Evolutionary conservation across 1,284 basidiomycete genomes (phyloP), one percentile per base, ranked within the genome.

Genomic region (Apiotrichum mycotoxinovorans): DNA sequence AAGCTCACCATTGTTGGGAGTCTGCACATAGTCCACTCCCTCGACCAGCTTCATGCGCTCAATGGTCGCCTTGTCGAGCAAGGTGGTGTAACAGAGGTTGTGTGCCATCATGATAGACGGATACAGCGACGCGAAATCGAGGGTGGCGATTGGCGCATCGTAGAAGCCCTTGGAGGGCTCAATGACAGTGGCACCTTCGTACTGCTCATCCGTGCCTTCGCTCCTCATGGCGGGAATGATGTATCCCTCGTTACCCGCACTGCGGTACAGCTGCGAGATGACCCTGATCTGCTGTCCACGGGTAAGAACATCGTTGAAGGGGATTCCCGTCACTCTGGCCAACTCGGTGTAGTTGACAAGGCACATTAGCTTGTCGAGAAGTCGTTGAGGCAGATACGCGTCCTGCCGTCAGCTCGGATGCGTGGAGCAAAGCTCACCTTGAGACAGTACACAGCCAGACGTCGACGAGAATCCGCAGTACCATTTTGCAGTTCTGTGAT

Each of bases 101-200:
- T 98, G 94, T 0, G 93, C 94, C 92, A 96, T 96, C 93, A 98
- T 98, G 78, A 98, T 97, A 0, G 94, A 97, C 0, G 93, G 93
- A 74, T 98, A 98, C 63, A 98, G 82, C 0, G 92, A 96, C 56
- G 90, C 92, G 78, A 98, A 98, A 83, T 98, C 93, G 42, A 98
- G 83, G 0, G 93, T 97, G 7, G 94, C 91, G 67, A 98, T 96
- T 0, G 93, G 93, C 0, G 86, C 84, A 69, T 95, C 91, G 72
- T 96, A 98, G 74, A 89, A 98, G 0, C 94, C 93, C 70, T 87
- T 91, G 72, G 83, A 86, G 1, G 93, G 93, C 68, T 98, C 94
- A 65, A 97, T 96, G 69, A 97, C 93, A 14, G 91, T 98, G 1
- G 94, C 94, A 65, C 93, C 93, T 78, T 97, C 93, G 68, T 97